Evolutionary conservation across 148 eudicot species (phyloP).

Genomic region (Talinum fruticosum): DNA sequence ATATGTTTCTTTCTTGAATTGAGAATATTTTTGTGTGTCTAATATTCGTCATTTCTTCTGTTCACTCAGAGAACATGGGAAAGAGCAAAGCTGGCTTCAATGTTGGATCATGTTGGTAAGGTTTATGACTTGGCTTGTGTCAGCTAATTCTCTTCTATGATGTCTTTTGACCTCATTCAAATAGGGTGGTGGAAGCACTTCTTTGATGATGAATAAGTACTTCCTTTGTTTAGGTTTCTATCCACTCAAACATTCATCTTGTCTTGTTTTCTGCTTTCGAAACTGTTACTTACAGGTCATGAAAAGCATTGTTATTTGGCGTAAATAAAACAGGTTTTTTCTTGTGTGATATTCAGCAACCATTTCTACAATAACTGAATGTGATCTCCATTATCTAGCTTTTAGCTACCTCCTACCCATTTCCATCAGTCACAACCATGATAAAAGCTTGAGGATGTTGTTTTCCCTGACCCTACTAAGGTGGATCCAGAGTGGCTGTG

Average conservation of each 20-base stretch:
- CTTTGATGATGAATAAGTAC: no score
- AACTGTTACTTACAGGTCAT: neutral
- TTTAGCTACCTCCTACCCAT: neutral
- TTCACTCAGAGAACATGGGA: conserved; percentile 87
- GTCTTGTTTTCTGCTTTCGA: neutral
- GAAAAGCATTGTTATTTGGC: neutral
- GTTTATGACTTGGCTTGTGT: conserved; percentile 4
- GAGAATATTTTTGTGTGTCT: neutral
- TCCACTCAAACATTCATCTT: neutral
- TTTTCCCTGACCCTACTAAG: no score
- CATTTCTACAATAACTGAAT: no score
- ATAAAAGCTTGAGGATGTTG: no score
- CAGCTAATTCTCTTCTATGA: neutral
- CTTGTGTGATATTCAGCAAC: no score
- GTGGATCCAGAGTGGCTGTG: no score
- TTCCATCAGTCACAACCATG: neutral
- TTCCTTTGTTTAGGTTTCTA: neutral
- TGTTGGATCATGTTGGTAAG: conserved; percentile 83
- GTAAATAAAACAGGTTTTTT: no score
- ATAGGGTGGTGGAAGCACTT: no score
- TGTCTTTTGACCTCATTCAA: no score
- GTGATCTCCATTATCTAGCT: neutral
- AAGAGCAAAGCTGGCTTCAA: conserved; percentile 81
- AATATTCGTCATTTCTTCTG: conserved; percentile 1
- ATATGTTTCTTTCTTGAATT: neutral